Evolutionary conservation across 306 rosid species (phyloP).

Genomic region (Echinosophora koreensis): DNA sequence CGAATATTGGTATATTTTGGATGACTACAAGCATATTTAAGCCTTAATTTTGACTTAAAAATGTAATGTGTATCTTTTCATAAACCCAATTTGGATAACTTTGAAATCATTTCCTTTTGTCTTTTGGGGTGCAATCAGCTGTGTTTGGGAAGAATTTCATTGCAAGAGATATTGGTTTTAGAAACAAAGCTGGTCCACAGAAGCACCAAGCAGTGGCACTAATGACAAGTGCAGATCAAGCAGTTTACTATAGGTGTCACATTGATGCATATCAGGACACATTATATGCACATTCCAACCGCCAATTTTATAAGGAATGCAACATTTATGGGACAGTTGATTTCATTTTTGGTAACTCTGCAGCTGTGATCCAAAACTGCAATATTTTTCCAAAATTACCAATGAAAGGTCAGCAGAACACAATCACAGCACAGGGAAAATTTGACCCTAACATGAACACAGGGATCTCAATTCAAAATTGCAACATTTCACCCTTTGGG

Average conservation of each 20-base stretch:
- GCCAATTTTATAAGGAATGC: constrained; percentile 79
- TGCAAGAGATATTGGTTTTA: constrained; percentile 71
- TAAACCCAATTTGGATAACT: background rate
- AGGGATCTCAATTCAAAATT: constrained; percentile 67
- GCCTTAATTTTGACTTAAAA: background rate
- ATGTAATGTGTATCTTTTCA: constrained; percentile 1
- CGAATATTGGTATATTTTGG: too few relatives aligned
- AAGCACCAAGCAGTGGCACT: constrained; percentile 92
- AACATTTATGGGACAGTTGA: constrained; percentile 74
- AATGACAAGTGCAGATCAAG: constrained; percentile 67
- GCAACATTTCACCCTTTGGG: constrained; percentile 62
- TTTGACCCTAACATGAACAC: constrained; percentile 78
- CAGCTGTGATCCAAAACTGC: constrained; percentile 67
- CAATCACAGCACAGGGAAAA: constrained; percentile 83
- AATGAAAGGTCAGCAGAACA: constrained; percentile 68
- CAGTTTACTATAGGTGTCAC: constrained; percentile 65
- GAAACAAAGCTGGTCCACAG: constrained; percentile 70
- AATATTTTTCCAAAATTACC: constrained; percentile 66
- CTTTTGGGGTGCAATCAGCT: constrained; percentile 51
- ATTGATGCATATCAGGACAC: constrained; percentile 77
- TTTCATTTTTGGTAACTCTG: constrained; percentile 86
- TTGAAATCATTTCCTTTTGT: background rate
- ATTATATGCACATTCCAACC: constrained; percentile 67
- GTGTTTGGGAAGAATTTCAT: constrained; percentile 72
- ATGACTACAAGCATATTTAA: too few relatives aligned